These are phyloP conservation scores for Verticillium klebahnii DNA, from an alignment of 2,329 filamentous ascomycete genomes.

Conservation along the genomic window DNA sequence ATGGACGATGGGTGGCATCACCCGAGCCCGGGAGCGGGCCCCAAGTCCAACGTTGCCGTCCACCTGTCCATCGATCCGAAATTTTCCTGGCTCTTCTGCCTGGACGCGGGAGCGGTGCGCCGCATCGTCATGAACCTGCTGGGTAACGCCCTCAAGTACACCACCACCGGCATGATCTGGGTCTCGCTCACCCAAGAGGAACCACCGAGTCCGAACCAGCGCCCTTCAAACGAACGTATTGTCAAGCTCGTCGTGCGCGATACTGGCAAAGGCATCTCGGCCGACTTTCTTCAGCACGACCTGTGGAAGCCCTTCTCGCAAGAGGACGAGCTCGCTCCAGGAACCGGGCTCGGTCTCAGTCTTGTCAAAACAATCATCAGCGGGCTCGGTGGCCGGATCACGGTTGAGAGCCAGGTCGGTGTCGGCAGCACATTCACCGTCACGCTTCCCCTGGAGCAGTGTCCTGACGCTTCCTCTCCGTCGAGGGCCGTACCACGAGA, in stretches of 20 bases:
- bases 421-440: conserved; percentile 49
- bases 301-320: conserved; percentile 59
- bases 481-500: conserved; percentile 8
- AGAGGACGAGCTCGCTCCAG: conserved; percentile 51
- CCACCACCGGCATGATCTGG: conserved; percentile 36
- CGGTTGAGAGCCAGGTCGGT: conserved; percentile 45
- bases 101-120: conserved; percentile 44
- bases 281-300: conserved; percentile 51
- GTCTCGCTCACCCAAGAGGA: conserved; percentile 23
- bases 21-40: conserved; percentile 47
- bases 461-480: conserved; percentile 6
- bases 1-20: too few species aligned
- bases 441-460: conserved; percentile 30
- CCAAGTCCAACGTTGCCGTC: conserved; percentile 57
- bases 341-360: conserved; percentile 56
- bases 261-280: conserved; percentile 57
- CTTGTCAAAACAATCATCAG: conserved; percentile 55
- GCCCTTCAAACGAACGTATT: conserved; percentile 15
- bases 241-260: conserved; percentile 46
- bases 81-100: conserved; percentile 45
- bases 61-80: conserved; percentile 44
- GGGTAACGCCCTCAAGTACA: conserved; percentile 51
- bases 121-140: conserved; percentile 52
- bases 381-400: conserved; percentile 50
- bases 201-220: conserved; percentile 8